Evolutionary conservation across 78 protist genomes (phyloP).

Genomic region (Planoprotostelium fungivorum): DNA sequence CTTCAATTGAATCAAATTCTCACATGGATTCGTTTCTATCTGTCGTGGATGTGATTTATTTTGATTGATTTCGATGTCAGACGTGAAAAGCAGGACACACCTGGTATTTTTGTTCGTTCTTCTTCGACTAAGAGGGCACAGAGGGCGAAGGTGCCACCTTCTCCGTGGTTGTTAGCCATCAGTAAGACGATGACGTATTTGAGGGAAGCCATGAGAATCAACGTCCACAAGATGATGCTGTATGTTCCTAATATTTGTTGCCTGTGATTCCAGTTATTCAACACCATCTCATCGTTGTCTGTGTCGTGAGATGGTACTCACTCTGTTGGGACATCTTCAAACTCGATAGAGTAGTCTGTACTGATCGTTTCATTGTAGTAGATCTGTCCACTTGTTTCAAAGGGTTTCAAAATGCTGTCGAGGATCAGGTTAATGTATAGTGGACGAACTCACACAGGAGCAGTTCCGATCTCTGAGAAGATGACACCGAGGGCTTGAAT

Average conservation of each 20-base stretch:
- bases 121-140: neutral
- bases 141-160: neutral
- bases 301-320: no score
- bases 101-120: no score
- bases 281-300: no score
- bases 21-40: neutral
- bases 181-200: neutral
- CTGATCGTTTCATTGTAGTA: neutral
- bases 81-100: no score
- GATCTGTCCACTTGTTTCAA: neutral
- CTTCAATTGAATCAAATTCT: neutral
- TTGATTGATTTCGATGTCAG: no score
- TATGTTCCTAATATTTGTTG: neutral
- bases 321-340: neutral
- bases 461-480: neutral
- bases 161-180: neutral
- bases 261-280: neutral
- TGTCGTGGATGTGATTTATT: neutral
- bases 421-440: no score
- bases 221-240: neutral
- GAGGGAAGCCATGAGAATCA: neutral
- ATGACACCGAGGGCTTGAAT: neutral
- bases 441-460: no score
- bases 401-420: neutral
- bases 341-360: neutral